Conservation (phyloP, 192 early-diverging fungal genomes). For the Jimgerdemannia flammicorona region DNA sequence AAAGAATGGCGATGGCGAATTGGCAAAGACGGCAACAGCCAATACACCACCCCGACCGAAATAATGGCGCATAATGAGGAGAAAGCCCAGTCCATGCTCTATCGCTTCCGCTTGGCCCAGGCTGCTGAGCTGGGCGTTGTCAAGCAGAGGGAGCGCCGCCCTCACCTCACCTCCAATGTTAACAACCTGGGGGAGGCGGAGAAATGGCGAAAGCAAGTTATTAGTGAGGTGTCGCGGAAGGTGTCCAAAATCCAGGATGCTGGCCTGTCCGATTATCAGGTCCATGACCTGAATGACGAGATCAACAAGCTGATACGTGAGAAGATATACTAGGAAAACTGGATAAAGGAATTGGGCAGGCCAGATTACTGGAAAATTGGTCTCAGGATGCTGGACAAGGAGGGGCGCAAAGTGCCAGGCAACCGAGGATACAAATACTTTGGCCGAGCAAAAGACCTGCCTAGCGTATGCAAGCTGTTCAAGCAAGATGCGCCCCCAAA, state of each 20-base stretch:
- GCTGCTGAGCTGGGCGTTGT: constrained; percentile 71
- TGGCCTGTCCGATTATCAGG: constrained; percentile 82
- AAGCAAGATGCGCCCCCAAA: constrained; percentile 58
- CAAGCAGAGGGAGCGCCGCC: constrained; percentile 61
- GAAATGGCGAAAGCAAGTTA: constrained; percentile 85
- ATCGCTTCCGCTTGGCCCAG: constrained; percentile 95
- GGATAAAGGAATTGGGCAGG: constrained; percentile 90
- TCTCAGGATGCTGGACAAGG: constrained; percentile 75
- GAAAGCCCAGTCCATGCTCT: constrained; percentile 98
- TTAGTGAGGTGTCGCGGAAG: constrained; percentile 84
- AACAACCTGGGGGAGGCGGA: constrained; percentile 77
- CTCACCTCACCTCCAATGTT: constrained; percentile 68
- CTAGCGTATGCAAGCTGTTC: constrained; percentile 91
- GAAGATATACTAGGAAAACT: constrained; percentile 89
- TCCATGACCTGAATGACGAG: constrained; percentile 93
- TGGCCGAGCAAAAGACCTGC: constrained; percentile 92
- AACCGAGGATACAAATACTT: constrained; percentile 95
- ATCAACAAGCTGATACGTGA: constrained; percentile 94
- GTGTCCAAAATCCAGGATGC: constrained; percentile 92
- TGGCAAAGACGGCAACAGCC: too few species aligned
- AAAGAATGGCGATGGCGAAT: too few species aligned
- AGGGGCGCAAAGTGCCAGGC: constrained; percentile 88
- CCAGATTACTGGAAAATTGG: constrained; percentile 82
- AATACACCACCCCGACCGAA: too few species aligned
- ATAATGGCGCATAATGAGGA: constrained; percentile 98